phyloP scores from a whole-genome alignment of 306 rosid species.

The Sicyos edulis region DNA sequence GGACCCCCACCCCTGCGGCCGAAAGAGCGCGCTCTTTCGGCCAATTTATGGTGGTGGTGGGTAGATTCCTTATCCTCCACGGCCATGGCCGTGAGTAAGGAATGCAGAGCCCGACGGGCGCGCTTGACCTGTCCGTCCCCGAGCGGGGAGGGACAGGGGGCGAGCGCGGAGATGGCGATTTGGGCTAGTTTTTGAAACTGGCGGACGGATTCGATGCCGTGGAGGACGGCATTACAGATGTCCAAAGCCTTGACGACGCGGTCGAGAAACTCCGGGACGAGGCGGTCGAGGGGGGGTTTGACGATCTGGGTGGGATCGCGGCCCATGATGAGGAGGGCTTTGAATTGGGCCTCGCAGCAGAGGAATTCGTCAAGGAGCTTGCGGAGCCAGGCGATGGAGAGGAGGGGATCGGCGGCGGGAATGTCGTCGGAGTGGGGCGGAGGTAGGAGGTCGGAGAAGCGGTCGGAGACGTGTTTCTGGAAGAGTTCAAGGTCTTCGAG shows the following conservation, averaged over 20 bases:
- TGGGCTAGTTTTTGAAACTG: conserved; percentile 70
- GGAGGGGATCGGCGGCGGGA: conserved; percentile 33
- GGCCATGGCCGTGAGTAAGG: conserved; percentile 45
- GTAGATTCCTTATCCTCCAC: conserved; percentile 54
- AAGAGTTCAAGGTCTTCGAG: conserved; percentile 78
- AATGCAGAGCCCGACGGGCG: conserved; percentile 62
- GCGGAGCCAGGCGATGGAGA: conserved; percentile 67
- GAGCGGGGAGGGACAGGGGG: conserved; percentile 40
- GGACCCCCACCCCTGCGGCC: conserved; percentile 40
- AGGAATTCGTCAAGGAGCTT: conserved; percentile 69
- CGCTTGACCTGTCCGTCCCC: conserved; percentile 87
- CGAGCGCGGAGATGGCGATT: conserved; percentile 63
- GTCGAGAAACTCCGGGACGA: conserved; percentile 66
- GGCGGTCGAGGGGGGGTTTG: conserved; percentile 73
- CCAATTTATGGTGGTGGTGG: conserved; percentile 25
- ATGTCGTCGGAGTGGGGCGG: conserved; percentile 39
- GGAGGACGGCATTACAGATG: conserved; percentile 69
- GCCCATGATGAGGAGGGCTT: conserved; percentile 64
- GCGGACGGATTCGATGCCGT: conserved; percentile 63
- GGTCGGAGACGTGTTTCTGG: conserved; percentile 60
- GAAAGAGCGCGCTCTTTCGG: conserved; percentile 77
- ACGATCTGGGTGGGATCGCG: conserved; percentile 61
- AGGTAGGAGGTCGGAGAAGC: conserved; percentile 52
- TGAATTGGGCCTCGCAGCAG: conserved; percentile 90
- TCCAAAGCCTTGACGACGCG: conserved; percentile 72